Percentiles rank a stretch among this genome's conserved stretches.
Conservation (phyloP, 2,329 filamentous ascomycete species). For the Colletotrichum coccodes region DNA sequence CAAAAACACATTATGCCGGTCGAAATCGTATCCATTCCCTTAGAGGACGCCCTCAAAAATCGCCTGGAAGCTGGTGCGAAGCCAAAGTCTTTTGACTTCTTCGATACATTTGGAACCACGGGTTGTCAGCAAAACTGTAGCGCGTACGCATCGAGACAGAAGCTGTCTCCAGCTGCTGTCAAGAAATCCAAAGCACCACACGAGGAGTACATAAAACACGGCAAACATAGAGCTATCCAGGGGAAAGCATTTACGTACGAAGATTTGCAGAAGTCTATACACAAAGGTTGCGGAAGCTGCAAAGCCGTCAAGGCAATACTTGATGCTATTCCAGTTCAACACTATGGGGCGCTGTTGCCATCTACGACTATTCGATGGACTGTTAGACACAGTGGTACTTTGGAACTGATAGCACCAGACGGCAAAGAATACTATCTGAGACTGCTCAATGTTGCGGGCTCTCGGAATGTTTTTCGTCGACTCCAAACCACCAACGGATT, state of each 20-base stretch:
- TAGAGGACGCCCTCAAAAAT: background rate
- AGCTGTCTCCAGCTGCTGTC: background rate
- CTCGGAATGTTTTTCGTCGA: background rate
- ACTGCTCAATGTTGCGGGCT: background rate
- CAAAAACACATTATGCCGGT: background rate
- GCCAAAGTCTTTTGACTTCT: background rate
- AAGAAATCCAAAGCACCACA: background rate
- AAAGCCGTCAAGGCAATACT: background rate
- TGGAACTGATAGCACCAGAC: background rate
- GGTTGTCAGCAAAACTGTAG: conserved; percentile 1
- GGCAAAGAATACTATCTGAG: background rate
- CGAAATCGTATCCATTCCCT: background rate
- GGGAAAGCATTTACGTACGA: background rate
- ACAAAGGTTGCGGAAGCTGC: background rate
- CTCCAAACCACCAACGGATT: background rate
- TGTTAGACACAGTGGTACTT: background rate
- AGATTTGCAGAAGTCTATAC: background rate
- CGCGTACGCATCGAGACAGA: background rate
- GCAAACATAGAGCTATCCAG: background rate
- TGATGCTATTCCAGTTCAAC: background rate
- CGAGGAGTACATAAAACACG: background rate
- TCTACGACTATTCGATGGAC: background rate
- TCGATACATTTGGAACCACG: background rate
- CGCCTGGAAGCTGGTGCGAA: too few relatives aligned
- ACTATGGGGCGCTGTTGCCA: rapidly evolving